phyloP scores from a whole-genome alignment of 2,329 filamentous ascomycete species.

The Scorias spongiosa region DNA sequence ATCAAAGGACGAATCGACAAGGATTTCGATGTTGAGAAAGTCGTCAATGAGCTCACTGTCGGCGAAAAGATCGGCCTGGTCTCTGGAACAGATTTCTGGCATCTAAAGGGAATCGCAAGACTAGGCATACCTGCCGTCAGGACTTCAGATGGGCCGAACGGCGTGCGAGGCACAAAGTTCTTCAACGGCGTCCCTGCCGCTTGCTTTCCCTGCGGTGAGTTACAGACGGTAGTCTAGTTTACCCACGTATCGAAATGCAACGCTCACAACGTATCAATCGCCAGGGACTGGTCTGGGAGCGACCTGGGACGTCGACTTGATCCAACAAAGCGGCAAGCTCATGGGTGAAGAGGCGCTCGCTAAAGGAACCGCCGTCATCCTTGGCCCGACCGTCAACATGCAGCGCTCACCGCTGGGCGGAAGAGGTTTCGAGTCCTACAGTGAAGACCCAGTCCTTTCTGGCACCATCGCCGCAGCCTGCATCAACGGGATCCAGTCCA shows the following conservation, averaged over 20 bases:
- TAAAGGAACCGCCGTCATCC: slow-evolving; percentile 56
- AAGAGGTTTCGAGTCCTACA: slow-evolving; percentile 75
- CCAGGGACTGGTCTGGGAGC: slow-evolving; percentile 52
- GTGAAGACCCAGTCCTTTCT: slow-evolving; percentile 69
- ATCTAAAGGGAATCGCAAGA: slow-evolving; percentile 45
- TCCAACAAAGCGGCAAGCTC: slow-evolving; percentile 54
- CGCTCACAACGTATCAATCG: neutral
- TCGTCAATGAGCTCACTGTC: slow-evolving; percentile 15
- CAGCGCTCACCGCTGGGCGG: slow-evolving; percentile 73
- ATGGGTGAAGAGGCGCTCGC: slow-evolving; percentile 58
- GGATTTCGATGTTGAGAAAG: slow-evolving; percentile 17
- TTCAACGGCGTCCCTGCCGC: slow-evolving; percentile 52
- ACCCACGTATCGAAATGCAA: neutral
- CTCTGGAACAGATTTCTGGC: slow-evolving; percentile 48
- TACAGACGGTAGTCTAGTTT: neutral
- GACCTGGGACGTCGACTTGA: slow-evolving; percentile 60
- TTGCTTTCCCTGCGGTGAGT: slow-evolving; percentile 55
- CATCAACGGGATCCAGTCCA: slow-evolving; percentile 51
- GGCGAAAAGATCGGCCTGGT: slow-evolving; percentile 18
- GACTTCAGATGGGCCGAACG: slow-evolving; percentile 55
- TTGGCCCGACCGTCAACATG: slow-evolving; percentile 68
- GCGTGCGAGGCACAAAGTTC: slow-evolving; percentile 51
- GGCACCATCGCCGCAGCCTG: slow-evolving; percentile 50
- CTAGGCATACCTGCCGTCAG: slow-evolving; percentile 50
- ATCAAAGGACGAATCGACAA: slow-evolving; percentile 1